Evolutionary conservation across 805 yeast genomes (phyloP).

Genomic region (Metschnikowia colocasiae): DNA sequence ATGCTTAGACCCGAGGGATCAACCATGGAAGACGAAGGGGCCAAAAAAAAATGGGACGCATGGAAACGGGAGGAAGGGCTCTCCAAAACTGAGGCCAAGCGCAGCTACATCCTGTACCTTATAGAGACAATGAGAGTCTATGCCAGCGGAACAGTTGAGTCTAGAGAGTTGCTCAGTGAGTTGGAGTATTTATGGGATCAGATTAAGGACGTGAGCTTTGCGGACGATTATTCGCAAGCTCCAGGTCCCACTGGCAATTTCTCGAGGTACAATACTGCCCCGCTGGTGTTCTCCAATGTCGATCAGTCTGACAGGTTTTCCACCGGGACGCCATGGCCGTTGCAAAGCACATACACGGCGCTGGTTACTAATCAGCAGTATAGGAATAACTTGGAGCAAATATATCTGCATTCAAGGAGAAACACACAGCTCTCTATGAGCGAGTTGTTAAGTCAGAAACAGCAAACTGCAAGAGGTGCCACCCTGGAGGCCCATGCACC

Average conservation of each 20-base stretch:
- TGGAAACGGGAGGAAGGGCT: conserved; percentile 77
- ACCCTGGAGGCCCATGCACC: conserved; percentile 6
- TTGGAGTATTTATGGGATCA: conserved; percentile 75
- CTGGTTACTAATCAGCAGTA: conserved; percentile 27
- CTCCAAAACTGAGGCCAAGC: conserved; percentile 66
- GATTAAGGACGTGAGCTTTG: conserved; percentile 46
- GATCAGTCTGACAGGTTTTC: conserved; percentile 36
- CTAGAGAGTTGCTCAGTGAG: conserved; percentile 61
- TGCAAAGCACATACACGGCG: conserved; percentile 27
- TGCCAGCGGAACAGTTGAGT: conserved; percentile 64
- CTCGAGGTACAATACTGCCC: conserved; percentile 11
- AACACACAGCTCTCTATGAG: conserved; percentile 33
- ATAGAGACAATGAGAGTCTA: conserved; percentile 70
- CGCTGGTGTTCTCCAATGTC: conserved; percentile 15
- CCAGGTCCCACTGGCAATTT: background rate
- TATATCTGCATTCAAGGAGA: conserved; percentile 42
- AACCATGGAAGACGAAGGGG: conserved; percentile 60
- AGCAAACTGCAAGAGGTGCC: conserved; percentile 13
- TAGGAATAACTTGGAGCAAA: conserved; percentile 37
- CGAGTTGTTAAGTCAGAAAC: conserved; percentile 33
- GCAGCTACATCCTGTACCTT: conserved; percentile 61
- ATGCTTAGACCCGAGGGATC: conserved; percentile 63
- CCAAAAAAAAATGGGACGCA: conserved; percentile 76
- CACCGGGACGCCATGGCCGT: conserved; percentile 35
- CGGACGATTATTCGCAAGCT: conserved; percentile 22